phyloP scores from a whole-genome alignment of 2,329 filamentous ascomycete genomes.

The Colletotrichum sojae region DNA sequence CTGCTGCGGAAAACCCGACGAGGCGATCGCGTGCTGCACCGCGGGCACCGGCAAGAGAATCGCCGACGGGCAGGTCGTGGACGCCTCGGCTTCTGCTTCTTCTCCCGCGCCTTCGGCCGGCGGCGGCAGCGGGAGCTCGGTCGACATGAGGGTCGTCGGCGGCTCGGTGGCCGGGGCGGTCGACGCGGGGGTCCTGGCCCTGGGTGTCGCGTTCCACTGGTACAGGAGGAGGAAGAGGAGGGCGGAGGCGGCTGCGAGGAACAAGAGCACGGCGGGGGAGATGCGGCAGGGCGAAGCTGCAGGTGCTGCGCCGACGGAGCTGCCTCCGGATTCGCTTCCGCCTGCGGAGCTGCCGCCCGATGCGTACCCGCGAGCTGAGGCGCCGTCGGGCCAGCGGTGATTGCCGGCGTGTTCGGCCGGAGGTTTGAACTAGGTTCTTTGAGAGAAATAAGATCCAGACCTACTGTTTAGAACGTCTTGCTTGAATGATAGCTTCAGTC shows the following conservation, averaged over 20 bases:
- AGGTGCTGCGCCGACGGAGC: neutral
- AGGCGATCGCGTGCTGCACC: neutral
- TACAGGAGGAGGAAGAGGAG: neutral
- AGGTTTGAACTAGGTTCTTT: no score
- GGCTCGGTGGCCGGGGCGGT: neutral
- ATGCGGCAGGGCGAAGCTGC: no score
- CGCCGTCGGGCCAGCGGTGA: no score
- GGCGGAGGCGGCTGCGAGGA: neutral
- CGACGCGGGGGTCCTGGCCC: neutral
- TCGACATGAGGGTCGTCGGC: neutral
- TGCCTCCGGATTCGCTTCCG: neutral
- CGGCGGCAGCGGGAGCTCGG: neutral
- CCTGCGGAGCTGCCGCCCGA: neutral
- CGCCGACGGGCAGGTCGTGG: slow-evolving; percentile 6
- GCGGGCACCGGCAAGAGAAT: neutral
- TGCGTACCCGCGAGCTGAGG: no score
- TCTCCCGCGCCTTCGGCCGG: neutral
- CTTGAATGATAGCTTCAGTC: no score
- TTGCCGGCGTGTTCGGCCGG: no score
- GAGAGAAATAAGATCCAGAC: no score
- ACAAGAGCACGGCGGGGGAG: neutral
- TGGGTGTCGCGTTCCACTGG: neutral
- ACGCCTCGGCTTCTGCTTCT: neutral
- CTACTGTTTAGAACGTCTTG: no score
- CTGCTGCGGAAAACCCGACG: neutral